These are phyloP conservation scores for Leptodontidium sp. DNA, from an alignment of 2,329 filamentous ascomycete genomes.

Conservation along the genomic window DNA sequence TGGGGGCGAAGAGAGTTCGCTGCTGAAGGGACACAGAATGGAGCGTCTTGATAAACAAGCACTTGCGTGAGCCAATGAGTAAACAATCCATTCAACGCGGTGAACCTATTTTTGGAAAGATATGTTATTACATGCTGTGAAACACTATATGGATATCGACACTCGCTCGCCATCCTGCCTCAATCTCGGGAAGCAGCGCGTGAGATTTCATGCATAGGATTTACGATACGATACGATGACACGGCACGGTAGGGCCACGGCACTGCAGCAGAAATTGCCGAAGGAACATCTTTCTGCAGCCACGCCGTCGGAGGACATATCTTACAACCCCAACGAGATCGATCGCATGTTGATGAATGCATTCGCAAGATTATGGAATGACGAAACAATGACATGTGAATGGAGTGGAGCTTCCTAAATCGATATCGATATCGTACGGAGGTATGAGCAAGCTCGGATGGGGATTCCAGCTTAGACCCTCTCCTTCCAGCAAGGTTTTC, in stretches of 20 bases:
- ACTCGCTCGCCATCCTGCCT: conserved; percentile 16
- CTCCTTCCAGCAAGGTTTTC: background rate
- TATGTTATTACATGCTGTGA: conserved; percentile 15
- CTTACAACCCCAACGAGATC: background rate
- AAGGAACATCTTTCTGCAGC: conserved; percentile 20
- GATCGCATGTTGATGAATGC: conserved; percentile 21
- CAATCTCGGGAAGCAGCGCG: conserved; percentile 28
- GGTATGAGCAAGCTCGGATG: background rate
- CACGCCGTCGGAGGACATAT: conserved; percentile 16
- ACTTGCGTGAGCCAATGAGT: background rate
- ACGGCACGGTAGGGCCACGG: background rate
- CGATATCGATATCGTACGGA: too few species aligned
- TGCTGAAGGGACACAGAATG: background rate
- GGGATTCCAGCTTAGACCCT: background rate
- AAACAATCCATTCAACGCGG: background rate
- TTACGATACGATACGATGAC: background rate
- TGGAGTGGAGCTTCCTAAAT: background rate
- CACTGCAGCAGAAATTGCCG: conserved; percentile 12
- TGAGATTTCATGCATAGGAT: conserved; percentile 27
- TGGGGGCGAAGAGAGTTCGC: background rate
- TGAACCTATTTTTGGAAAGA: conserved; percentile 28
- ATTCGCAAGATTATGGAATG: conserved; percentile 5
- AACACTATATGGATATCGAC: conserved; percentile 19
- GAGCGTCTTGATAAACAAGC: background rate
- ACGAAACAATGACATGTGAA: background rate